Evolutionary conservation across 768 basidiomycete genomes (phyloP).

Genomic region (Pleurotus tuoliensis): DNA sequence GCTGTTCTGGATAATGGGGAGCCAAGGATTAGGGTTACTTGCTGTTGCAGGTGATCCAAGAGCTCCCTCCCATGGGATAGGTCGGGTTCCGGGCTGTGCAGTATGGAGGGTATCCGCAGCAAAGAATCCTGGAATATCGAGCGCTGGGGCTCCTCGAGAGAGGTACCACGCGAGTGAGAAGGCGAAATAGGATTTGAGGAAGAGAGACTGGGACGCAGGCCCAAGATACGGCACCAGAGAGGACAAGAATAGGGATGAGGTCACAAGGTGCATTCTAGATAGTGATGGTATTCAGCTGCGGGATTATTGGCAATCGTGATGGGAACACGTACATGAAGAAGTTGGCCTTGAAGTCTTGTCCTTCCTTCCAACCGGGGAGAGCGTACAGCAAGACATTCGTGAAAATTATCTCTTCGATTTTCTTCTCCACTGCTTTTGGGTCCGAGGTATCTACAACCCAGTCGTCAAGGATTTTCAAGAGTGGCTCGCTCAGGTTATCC

Average conservation of each 20-base stretch:
- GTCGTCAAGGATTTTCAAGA: conserved; percentile 22
- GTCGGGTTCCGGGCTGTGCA: conserved; percentile 14
- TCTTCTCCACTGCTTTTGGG: conserved; percentile 38
- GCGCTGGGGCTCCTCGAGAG: conserved; percentile 45
- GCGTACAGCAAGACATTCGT: conserved; percentile 51
- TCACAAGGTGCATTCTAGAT: conserved; percentile 60
- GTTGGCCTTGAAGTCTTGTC: conserved; percentile 44
- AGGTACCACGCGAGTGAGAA: conserved; percentile 50
- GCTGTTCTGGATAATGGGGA: conserved; percentile 46
- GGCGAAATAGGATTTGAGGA: conserved; percentile 61
- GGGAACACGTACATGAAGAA: conserved; percentile 51
- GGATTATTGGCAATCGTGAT: neutral
- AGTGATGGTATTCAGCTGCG: neutral
- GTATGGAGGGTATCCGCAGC: conserved; percentile 19
- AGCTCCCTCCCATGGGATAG: conserved; percentile 19
- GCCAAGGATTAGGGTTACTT: conserved; percentile 53
- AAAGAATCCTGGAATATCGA: conserved; percentile 51
- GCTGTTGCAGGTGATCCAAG: conserved; percentile 27
- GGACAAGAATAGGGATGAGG: conserved; percentile 58
- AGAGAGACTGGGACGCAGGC: conserved; percentile 38
- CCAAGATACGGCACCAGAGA: conserved; percentile 39
- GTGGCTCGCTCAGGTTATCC: conserved; percentile 16
- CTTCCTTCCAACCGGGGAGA: conserved; percentile 46
- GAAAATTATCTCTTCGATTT: conserved; percentile 64
- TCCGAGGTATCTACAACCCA: conserved; percentile 40